Evolutionary conservation across 176 grass and related monocot species (phyloP).

Genomic region (Eleusine coracana): DNA sequence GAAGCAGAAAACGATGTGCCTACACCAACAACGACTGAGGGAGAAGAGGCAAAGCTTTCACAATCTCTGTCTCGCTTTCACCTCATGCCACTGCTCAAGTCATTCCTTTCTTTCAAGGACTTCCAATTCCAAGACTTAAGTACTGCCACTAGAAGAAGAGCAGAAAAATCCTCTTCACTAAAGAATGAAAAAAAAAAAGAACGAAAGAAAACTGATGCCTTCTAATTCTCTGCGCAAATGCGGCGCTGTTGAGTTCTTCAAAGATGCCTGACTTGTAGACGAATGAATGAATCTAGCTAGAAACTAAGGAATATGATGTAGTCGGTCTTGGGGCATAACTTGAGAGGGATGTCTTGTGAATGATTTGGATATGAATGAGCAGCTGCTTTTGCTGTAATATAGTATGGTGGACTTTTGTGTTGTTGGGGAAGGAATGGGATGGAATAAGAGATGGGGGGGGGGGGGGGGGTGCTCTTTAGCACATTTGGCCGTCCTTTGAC

Average conservation of each 20-base stretch:
- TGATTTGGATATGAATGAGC: slow-evolving; percentile 54
- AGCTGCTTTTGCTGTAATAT: slow-evolving; percentile 40
- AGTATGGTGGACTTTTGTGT: slow-evolving; percentile 50
- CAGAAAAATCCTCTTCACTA: slow-evolving; percentile 35
- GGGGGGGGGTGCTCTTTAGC: slow-evolving; percentile 42
- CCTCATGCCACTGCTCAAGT: slow-evolving; percentile 43
- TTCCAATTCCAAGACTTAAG: slow-evolving; percentile 39
- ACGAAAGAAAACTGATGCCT: slow-evolving; percentile 20
- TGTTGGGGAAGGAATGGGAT: slow-evolving; percentile 42
- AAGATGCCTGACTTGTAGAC: slow-evolving; percentile 37
- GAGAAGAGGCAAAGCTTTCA: slow-evolving; percentile 35
- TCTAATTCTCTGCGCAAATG: slow-evolving; percentile 21
- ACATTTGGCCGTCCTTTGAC: slow-evolving; percentile 48
- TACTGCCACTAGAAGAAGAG: slow-evolving; percentile 38
- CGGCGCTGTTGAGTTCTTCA: not conserved
- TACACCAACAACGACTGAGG: slow-evolving; percentile 15
- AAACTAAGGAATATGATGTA: slow-evolving; percentile 38
- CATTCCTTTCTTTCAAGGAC: slow-evolving; percentile 62
- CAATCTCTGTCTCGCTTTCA: slow-evolving; percentile 22
- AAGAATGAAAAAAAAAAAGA: slow-evolving; percentile 47
- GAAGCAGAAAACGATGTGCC: slow-evolving; percentile 14
- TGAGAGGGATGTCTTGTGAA: slow-evolving; percentile 45
- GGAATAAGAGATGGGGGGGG: slow-evolving; percentile 32
- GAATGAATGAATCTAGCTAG: slow-evolving; percentile 68
- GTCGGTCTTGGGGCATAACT: slow-evolving; percentile 35